Evolutionary conservation across 495 filamentous ascomycete species (phyloP), one percentile per base, ranked within the genome.

Genomic region (Penicillium cataractarum): DNA sequence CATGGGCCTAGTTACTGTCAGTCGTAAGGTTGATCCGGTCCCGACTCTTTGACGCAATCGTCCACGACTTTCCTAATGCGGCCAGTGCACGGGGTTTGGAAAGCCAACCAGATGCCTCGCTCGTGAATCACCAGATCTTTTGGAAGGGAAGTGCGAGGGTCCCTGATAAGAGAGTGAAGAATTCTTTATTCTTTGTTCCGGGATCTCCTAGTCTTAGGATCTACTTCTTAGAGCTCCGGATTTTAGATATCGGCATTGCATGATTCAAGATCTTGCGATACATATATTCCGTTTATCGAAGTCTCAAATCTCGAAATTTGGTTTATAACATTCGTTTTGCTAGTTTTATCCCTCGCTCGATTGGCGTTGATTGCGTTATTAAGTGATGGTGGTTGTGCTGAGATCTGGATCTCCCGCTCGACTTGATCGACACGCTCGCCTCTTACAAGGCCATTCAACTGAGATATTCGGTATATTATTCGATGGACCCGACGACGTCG

Each of bases 31-130:
- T 21, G 35, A 40, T 22, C 32, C 53, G 35, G 27, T 2, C 24
- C 33, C n/a, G 35, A 56, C 58, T 61, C 65, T 55, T 68, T 75
- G 72, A 75, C 71, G 73, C 73, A 70, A 74, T 59, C 56, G 63
- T 55, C 59, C n/a, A 12, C 32, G 13, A 24, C 6, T 56, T 65
- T n/a, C 64, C 65, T 39, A 61, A 57, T 66, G 32, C 64, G 63
- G 69, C 58, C 31, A 22, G 24, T n/a, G 48, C 8, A 21, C 12
- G 33, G 21, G 31, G 4, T 3, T 39, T 50, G 57, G 51, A 21
- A 35, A 17, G 51, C 64, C 51, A 56, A 60, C 22, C n/a, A 22
- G 9, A 10, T 5, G 5, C 2, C 37, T 19, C 12, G 17, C 0
- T 3, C 3, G 44, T 21, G 27, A 22, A 35, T 26, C 15, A 50